Base-by-base conservation (phyloP, 2,329 filamentous ascomycete species). In the Juglanconis juglandina region DNA sequence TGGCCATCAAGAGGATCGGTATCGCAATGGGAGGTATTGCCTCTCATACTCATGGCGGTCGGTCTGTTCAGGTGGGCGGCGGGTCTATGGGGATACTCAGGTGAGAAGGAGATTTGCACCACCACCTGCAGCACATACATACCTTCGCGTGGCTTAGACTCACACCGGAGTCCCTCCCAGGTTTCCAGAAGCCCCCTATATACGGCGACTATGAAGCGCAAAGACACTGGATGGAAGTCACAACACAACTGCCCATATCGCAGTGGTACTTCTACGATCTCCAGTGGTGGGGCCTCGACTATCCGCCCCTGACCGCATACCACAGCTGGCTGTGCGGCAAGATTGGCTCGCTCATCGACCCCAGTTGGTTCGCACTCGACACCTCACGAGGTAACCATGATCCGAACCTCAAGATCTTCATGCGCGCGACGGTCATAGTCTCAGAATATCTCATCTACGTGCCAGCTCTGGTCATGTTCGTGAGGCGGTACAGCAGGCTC, bases 201-300 rank as follows among this genome's bases (percentile, higher is more conserved):
- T 90, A 93, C 71, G 95, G 95, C 66, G 95, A 99, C 75, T 99
- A 96, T 76, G 95, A 99, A 78, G 95, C 96, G 3, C 95, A 99
- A 74, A 81, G 95, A 68, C 95, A 99, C 75, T 99, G 95, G 95
- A 96, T 99, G 93, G 95, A 99, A 71, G 81, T 99, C 66, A 97
- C 95, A 2, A 90, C 86, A 8, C 86, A 96, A 62, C 80, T 99
- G 2, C 95, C 95, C 13, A 82, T 96, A 42, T 95, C 92, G 10
- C 90, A 95, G 73, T 99, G 96, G 95, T 99, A 99, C 75, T 96
- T 96, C 71, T 92, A 99, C 73, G 93, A 99, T 72, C 80, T 98
- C 49, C 83, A 94, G 70, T 99, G 94, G 88, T 99, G 95, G 95
- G 96, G 96, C 0, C 82, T 99, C 66, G 95, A 99, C 76, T 99